Conservation (phyloP, 1,139 yeast species). For the Protomyces lactucae-debilis region DNA sequence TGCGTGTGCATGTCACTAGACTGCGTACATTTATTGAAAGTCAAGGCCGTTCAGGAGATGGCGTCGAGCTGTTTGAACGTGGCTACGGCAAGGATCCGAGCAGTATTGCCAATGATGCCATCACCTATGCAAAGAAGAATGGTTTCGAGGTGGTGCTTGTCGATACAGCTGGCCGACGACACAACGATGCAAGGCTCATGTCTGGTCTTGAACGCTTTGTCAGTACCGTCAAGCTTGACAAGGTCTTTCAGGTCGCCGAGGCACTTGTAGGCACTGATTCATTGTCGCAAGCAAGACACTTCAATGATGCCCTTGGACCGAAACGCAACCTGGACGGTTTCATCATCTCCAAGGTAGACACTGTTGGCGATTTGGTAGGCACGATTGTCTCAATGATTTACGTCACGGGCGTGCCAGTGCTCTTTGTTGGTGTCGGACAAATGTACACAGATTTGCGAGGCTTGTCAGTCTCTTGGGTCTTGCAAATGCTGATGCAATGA, state of each 20-base stretch:
- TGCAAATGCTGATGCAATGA: conserved; percentile 61
- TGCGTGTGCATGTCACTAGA: conserved; percentile 86
- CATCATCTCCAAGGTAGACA: conserved; percentile 90
- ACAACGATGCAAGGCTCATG: conserved; percentile 91
- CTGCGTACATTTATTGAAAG: conserved; percentile 58
- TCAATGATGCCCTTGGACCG: conserved; percentile 88
- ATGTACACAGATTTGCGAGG: conserved; percentile 92
- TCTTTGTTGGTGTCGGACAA: conserved; percentile 96
- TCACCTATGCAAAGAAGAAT: conserved; percentile 54
- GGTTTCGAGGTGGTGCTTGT: conserved; percentile 80
- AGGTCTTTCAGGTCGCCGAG: conserved; percentile 97
- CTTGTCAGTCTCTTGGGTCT: conserved; percentile 90
- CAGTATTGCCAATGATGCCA: conserved; percentile 90
- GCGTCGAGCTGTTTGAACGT: conserved; percentile 79
- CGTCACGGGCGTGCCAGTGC: conserved; percentile 90
- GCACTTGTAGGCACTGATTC: conserved; percentile 97
- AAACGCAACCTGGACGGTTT: conserved; percentile 79
- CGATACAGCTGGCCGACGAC: conserved; percentile 98
- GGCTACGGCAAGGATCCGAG: conserved; percentile 98
- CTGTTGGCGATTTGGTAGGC: conserved; percentile 95
- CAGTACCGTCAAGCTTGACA: conserved; percentile 90
- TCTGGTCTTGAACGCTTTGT: conserved; percentile 94
- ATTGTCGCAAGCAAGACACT: conserved; percentile 89
- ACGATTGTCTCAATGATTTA: conserved; percentile 97
- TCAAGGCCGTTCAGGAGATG: conserved; percentile 45